These are phyloP conservation scores for Physcomitrium patens DNA, from an alignment of 225 moss, liverwort and hornwort species.

Conservation along the genomic window DNA sequence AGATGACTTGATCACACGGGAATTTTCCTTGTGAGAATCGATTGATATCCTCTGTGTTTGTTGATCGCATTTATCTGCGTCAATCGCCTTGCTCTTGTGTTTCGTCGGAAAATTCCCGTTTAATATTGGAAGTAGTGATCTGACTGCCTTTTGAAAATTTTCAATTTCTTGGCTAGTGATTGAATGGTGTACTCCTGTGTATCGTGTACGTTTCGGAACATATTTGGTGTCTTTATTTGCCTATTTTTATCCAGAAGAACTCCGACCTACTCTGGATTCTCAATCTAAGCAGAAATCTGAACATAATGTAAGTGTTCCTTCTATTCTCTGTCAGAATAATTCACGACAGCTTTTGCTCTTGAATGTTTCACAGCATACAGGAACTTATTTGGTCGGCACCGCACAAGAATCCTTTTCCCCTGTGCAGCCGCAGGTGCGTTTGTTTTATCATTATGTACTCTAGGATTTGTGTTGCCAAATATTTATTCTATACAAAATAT, in stretches of 20 bases:
- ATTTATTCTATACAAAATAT: not conserved
- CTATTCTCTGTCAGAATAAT: not conserved
- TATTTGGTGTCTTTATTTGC: not conserved
- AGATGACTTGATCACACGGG: constrained; percentile 25
- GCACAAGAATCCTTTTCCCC: constrained; percentile 40
- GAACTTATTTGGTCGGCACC: constrained; percentile 39
- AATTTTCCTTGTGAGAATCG: constrained; percentile 37
- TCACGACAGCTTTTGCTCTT: not conserved
- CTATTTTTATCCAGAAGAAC: not conserved
- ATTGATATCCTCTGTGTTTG: not conserved
- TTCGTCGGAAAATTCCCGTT: not conserved
- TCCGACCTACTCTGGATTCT: not conserved
- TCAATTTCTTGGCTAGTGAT: not conserved
- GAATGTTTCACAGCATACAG: constrained; percentile 34
- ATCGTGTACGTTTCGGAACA: not conserved
- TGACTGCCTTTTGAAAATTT: not conserved
- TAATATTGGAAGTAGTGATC: not conserved
- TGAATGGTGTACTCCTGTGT: not conserved
- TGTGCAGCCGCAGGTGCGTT: constrained; percentile 24
- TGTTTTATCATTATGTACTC: not conserved
- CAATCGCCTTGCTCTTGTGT: not conserved
- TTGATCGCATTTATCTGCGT: not conserved
- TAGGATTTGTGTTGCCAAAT: not conserved
- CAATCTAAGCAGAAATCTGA: not conserved
- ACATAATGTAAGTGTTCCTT: not conserved